Evolutionary conservation across 805 yeast species (phyloP), one percentile per base, ranked within the genome.

Genomic region (Candida saitoana): DNA sequence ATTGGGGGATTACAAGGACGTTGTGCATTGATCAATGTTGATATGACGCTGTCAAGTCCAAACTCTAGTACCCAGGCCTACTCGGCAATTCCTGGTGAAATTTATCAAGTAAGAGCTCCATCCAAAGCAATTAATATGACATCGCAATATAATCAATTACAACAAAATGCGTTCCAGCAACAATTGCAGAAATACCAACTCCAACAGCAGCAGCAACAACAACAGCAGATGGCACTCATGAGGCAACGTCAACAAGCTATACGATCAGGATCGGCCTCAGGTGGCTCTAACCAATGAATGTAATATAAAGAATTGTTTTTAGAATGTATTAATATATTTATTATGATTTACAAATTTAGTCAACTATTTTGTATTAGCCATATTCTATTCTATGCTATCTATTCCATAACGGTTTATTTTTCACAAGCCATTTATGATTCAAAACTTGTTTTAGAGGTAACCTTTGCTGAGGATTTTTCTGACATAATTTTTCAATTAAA

Each of bases 1-100:
- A 78, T 81, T 31, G 95, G 95, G 11, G 86, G 89, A 3, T 65
- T 85, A 39, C 84, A 82, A 56, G 90, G 93, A n/a, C 73, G 93
- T 41, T 80, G 89, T 36, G 84, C 87, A 1, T 76, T 82, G 37
- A 76, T 86, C 43, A 84, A 85, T 57, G 77, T 87, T 11, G 93
- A 69, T 42, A 47, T 60, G n/a, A 41, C 48, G 14, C 46, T 56
- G 3, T 49, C 50, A 22, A 50, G 50, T 25, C 31, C 50, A 25
- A 62, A 57, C 39, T 51, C 62, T 5, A 47, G 53, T 5, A 65
- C 73, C 1, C 74, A 69, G 45, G 46, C 60, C 30, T 56, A 82
- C 46, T 76, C 78, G 32, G 76, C 89, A 2, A 76, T 78, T 31
- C 80, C 84, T n/a, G 84, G 85, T 3, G 74, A 70, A 45, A 49